Base-by-base conservation (phyloP, 352 stramenopile genomes). In the Pythium aquatile region DNA sequence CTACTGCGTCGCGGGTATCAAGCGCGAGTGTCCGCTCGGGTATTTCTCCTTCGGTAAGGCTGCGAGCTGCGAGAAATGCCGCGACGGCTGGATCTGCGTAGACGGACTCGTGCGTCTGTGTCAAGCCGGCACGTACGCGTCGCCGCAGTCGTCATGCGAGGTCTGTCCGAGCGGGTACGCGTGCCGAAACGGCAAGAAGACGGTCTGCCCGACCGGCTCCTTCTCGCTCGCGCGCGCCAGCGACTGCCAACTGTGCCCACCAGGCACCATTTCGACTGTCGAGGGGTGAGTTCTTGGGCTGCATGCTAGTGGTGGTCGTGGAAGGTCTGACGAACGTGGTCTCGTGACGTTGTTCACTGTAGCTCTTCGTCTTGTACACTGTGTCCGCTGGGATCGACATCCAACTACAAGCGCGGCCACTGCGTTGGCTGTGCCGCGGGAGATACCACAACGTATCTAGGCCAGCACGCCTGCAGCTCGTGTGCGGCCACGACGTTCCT, bases 21-120 rank as follows among this genome's bases (percentile, higher is more conserved):
- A 80, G 53, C 73, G 70, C 4, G 55, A 61, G 37, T 90, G 79
- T 47, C 71, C 76, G 0, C 58, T 71, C 20, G 79, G 77, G 0
- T 77, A 63, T 1, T 90, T 88, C 59, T 88, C 81, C 2, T 90
- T 90, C 33, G 81, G 81, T 10, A 80, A 86, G 61, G 64, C 77
- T 29, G 62, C 74, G 13, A 67, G 63, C 24, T 90, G 81, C 40
- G 79, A 90, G 32, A 47, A 46, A 0, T 90, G 81, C 59, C 81
- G 81, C 3, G 72, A 85, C 17, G 81, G 79, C 3, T 88, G 79
- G 79, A 85, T 90, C 58, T 90, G 81, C 59, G 59, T 85, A 10
- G 69, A 76, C 42, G 81, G 81, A 29, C 68, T 83, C 42, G 79
- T 75, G 55, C 65, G 72, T 28, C 63, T 90, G 7, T 90, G 81